Conservation (phyloP, 768 basidiomycete genomes). For the Boletus vinaceobasis region DNA sequence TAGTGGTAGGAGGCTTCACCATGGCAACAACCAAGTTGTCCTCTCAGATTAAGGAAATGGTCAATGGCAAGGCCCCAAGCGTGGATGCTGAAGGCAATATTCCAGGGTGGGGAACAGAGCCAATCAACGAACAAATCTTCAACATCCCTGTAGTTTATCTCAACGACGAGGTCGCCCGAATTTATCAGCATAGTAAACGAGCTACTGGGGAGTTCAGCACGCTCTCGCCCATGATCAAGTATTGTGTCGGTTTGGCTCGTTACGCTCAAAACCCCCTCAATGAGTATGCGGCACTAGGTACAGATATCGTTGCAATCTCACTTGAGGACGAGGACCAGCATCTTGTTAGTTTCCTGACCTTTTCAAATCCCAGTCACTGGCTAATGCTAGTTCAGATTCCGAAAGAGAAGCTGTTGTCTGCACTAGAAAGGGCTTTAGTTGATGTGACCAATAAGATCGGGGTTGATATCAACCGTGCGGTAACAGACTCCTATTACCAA, state of each 20-base stretch:
- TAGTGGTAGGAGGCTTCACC: conserved; percentile 86
- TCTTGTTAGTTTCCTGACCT: conserved; percentile 49
- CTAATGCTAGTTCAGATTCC: conserved; percentile 58
- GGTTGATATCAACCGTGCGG: conserved; percentile 93
- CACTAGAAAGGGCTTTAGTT: conserved; percentile 84
- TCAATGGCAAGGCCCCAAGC: conserved; percentile 31
- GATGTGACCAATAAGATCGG: conserved; percentile 91
- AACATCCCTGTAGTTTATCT: conserved; percentile 79
- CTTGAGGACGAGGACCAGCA: conserved; percentile 87
- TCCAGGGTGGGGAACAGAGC: conserved; percentile 29
- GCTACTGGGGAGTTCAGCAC: conserved; percentile 81
- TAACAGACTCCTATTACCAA: conserved; percentile 85
- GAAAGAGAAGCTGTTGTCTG: conserved; percentile 73
- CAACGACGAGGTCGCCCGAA: conserved; percentile 86
- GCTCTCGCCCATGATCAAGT: conserved; percentile 75
- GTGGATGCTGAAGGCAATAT: conserved; percentile 19
- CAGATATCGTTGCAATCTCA: conserved; percentile 77
- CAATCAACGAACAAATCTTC: conserved; percentile 41
- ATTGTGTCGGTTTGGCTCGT: conserved; percentile 91
- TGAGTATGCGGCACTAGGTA: conserved; percentile 87
- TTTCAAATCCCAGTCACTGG: not conserved
- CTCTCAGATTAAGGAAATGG: conserved; percentile 58
- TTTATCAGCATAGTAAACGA: conserved; percentile 89
- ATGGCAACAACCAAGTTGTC: conserved; percentile 73
- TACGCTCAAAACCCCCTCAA: conserved; percentile 92